Base-by-base conservation (phyloP, 2,329 filamentous ascomycete species). In the Cercospora citrullina region DNA sequence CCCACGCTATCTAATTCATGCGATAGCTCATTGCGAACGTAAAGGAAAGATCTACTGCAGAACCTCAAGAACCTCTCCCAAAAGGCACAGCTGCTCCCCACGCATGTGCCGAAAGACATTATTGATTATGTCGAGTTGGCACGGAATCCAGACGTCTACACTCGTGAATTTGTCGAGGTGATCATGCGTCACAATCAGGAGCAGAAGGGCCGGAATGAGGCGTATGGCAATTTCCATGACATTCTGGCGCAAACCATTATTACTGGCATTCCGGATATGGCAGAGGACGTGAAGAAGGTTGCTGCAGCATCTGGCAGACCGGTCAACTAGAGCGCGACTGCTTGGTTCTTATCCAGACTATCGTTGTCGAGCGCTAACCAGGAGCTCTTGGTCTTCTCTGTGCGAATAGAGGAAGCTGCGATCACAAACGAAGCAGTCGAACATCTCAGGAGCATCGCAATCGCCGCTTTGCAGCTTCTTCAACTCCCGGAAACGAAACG, bases 141-240 rank as follows among this genome's bases (percentile, higher is more conserved):
- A 18, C 85, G 87, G 23, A 90, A 90, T 73, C 88, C 87, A 7
- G 87, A 90, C 73, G 89, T 90, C 72, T 90, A 89, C 77, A 89
- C 87, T 8, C 83, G 87, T 57, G 87, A 90, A 72, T 89, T 89
- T 70, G 86, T 90, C 55, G 87, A 90, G 77, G 80, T 86, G 30
- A 86, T 88, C 8, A 87, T 89, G 79, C 82, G 84, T 69, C 84
- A 85, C 60, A 90, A 90, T 71, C 87, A 89, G 74, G 84, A 87
- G 77, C 78, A 89, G 62, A 88, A 87, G 72, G 88, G 87, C 33
- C 87, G 87, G 72, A 82, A 81, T 65, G 83, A 88, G 73, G 87
- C 87, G 1, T 89, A 88, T 77, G 83, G 82, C 10, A 78, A 81
- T 55, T 87, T 90, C 69, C 82, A 86, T 67, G 85, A 89, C 76